Conservation (phyloP, 768 basidiomycete species). For the Nidularia pulvinata region DNA sequence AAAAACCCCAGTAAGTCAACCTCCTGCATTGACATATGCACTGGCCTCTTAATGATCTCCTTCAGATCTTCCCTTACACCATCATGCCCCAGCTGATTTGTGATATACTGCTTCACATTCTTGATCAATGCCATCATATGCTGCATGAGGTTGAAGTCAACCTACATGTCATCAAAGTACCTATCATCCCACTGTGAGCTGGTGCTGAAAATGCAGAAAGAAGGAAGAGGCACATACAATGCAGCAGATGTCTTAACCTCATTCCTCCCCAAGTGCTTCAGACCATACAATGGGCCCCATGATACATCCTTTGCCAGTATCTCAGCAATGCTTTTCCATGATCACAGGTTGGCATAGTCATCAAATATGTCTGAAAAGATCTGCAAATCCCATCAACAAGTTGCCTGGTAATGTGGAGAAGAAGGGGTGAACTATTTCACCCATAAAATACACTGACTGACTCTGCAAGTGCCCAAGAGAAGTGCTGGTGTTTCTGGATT, state of each 20-base stretch:
- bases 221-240: constrained; percentile 32
- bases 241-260: constrained; percentile 49
- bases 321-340: constrained; percentile 46
- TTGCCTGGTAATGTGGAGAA: neutral
- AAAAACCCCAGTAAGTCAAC: constrained; percentile 19
- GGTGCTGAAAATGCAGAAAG: neutral
- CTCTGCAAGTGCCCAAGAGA: constrained; percentile 36
- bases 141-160: constrained; percentile 45
- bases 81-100: constrained; percentile 46
- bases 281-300: constrained; percentile 44
- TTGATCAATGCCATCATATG: constrained; percentile 41
- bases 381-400: neutral
- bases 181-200: constrained; percentile 4
- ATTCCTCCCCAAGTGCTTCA: constrained; percentile 42
- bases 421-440: constrained; percentile 41
- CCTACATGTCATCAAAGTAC: constrained; percentile 39
- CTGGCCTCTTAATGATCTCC: constrained; percentile 40
- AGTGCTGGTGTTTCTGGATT: constrained; percentile 30
- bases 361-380: constrained; percentile 48
- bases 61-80: constrained; percentile 35
- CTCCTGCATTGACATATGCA: constrained; percentile 44
- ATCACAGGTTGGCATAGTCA: constrained; percentile 44
- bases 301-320: constrained; percentile 39
- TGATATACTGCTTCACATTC: constrained; percentile 51
- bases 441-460: constrained; percentile 43